Base-by-base conservation (phyloP, 495 filamentous ascomycete genomes). In the Aspergillus indologenus region DNA sequence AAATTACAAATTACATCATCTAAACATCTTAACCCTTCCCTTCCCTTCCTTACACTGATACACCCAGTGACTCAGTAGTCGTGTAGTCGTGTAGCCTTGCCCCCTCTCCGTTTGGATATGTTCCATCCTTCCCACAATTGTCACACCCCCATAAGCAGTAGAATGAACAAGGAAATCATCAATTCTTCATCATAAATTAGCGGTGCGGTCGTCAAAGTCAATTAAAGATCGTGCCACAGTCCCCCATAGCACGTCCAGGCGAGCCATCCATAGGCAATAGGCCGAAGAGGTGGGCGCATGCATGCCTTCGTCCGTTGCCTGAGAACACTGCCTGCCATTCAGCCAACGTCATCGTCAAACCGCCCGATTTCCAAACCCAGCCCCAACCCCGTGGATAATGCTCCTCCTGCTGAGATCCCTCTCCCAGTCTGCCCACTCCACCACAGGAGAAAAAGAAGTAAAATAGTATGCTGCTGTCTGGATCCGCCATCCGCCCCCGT, bases 361-460 rank as follows among this genome's bases (percentile, higher is more conserved):
- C 42, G 5, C 45, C 43, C 31, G 31, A 45, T 40, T 43, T 51
- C 55, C 44, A 42, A 44, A 21, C 40, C 44, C 49, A n/a, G n/a
- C n/a, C n/a, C n/a, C 15, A 58, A 46, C 43, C 56, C 26, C 3
- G 26, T 29, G 4, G n/a, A n/a, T n/a, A n/a, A 29, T 29, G 4
- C 3, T 29, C 26, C 26, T 9, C 4, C 26, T 29, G 9, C 26
- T 29, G 26, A 29, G 26, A 29, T 29, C 22, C 46, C 56, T 14
- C 45, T 53, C 45, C 47, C 52, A 44, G 3, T 44, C 29, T 9
- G 49, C 20, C 29, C 22, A 21, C 50, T 43, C 21, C 43, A 9
- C 47, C 40, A 58, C 42, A n/a, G 34, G 40, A 45, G 44, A 23
- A 40, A 40, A 40, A 40, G 12, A 15, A 40, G 34, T 40, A 40